Base-by-base conservation (phyloP, 441 rosid species). In the Manihot esculenta region DNA sequence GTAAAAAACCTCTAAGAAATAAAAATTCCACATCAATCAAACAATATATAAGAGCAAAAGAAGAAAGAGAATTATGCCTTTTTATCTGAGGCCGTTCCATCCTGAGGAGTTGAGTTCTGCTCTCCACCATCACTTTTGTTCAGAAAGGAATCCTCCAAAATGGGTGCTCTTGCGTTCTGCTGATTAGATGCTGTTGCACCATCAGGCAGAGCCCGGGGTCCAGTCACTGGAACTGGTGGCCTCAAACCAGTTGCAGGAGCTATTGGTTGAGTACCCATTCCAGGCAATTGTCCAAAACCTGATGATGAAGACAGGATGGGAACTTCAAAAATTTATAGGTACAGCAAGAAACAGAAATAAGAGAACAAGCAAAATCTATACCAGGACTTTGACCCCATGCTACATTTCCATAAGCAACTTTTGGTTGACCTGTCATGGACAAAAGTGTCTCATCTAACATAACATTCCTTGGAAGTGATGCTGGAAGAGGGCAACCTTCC, bases 401-500 rank as follows among this genome's bases (percentile, higher is more conserved):
- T 59, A 88, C 82, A 84, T 82, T 86, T 75, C 91, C 87, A 81
- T 89, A 82, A 61, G 80, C 68, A 77, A 73, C 85, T 79, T 78
- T 88, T 38, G 91, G 88, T 78, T 84, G 86, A 60, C 95, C 91
- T 7, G 96, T 85, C 87, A 94, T 86, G 73, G 97, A 85, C 84
- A 92, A 78, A 54, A 93, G 76, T 49, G 92, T 84, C 79, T 91
- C 97, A 78, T 94, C 98, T 70, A 79, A 86, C 90, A 90, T 84
- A 83, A 90, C 74, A 80, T 83, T 90, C 70, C 88, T 87, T 64
- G 98, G 98, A 76, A 94, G 92, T 60, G 81, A 49, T 15, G 88
- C 66, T 44, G 98, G 98, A 78, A 92, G 97, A 73, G 94, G 85
- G 72, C 87, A 88, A 30, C 97, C 98, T 80, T 90, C 98, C 82